phyloP scores from a whole-genome alignment of 2,329 filamentous ascomycete species.

The Talaromyces sp. region DNA sequence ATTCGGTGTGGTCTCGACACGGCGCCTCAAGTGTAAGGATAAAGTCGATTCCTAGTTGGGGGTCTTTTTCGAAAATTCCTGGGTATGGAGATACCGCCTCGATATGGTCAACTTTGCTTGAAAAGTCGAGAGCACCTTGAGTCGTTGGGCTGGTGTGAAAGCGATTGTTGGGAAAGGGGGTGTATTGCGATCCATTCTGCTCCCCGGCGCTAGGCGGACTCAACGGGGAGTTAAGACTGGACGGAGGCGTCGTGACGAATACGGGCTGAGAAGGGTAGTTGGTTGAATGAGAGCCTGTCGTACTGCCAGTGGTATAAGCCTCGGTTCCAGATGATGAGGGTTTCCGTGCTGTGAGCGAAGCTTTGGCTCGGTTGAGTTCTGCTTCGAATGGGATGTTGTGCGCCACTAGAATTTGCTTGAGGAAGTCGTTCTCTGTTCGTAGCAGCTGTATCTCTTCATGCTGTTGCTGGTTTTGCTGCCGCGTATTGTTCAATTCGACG shows the following conservation, averaged over 20 bases:
- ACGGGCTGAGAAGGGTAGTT: slow-evolving; percentile 14
- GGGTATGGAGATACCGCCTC: slow-evolving; percentile 13
- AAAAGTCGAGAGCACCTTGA: slow-evolving; percentile 10
- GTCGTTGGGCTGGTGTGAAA: slow-evolving; percentile 1
- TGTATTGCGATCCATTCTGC: slow-evolving; percentile 22
- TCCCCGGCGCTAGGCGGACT: slow-evolving; percentile 27
- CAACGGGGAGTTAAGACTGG: slow-evolving; percentile 21
- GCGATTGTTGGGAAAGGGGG: background rate
- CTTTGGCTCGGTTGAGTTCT: slow-evolving; percentile 28
- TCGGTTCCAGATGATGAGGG: slow-evolving; percentile 22
- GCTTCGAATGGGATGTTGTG: slow-evolving; percentile 57
- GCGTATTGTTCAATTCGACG: slow-evolving; percentile 60
- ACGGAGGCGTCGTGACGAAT: slow-evolving; percentile 29
- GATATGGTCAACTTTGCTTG: slow-evolving; percentile 1
- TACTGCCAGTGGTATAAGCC: slow-evolving; percentile 23
- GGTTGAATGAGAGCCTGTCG: slow-evolving; percentile 26
- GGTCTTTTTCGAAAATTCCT: slow-evolving; percentile 41
- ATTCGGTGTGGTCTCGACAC: slow-evolving; percentile 58
- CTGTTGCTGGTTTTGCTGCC: slow-evolving; percentile 52
- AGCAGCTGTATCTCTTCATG: slow-evolving; percentile 70
- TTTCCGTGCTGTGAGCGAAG: slow-evolving; percentile 25
- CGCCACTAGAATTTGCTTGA: slow-evolving; percentile 58
- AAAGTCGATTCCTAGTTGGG: slow-evolving; percentile 45
- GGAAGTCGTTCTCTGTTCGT: slow-evolving; percentile 70
- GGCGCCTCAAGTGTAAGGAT: slow-evolving; percentile 52